phyloP scores from a whole-genome alignment of 805 yeast species.

The Gaillardinia entomophila region DNA sequence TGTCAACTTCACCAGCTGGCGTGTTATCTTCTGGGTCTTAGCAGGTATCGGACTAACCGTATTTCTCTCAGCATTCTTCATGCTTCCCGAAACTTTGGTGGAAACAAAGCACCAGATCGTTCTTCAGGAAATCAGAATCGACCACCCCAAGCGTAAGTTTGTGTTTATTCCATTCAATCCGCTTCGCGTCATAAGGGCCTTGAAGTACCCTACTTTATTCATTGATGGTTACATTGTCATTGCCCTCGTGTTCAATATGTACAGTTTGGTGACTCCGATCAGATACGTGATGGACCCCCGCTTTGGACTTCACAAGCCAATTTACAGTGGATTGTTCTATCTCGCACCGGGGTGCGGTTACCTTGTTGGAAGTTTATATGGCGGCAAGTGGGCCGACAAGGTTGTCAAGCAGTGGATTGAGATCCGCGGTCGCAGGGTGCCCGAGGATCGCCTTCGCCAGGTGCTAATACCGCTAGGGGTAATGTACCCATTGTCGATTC shows the following conservation, averaged over 20 bases:
- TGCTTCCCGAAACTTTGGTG: conserved; percentile 43
- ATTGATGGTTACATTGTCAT: conserved; percentile 39
- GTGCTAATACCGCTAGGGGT: conserved; percentile 35
- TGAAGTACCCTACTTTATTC: conserved; percentile 37
- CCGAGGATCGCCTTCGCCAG: conserved; percentile 48
- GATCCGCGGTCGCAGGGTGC: conserved; percentile 38
- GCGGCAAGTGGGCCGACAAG: conserved; percentile 49
- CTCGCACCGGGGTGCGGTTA: conserved; percentile 56
- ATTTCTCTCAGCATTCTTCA: conserved; percentile 27
- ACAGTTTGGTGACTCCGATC: conserved; percentile 48
- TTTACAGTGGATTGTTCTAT: conserved; percentile 48
- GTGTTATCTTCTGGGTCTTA: conserved; percentile 47
- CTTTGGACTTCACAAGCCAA: conserved; percentile 42
- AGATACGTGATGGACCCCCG: conserved; percentile 52
- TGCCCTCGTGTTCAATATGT: conserved; percentile 45
- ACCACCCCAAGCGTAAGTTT: conserved; percentile 27
- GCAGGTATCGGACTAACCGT: conserved; percentile 37
- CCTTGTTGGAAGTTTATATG: conserved; percentile 42
- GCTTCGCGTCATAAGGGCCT: conserved; percentile 35
- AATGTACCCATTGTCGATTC: conserved; percentile 37
- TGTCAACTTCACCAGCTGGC: conserved; percentile 46
- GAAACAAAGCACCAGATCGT: conserved; percentile 22
- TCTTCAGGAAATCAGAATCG: conserved; percentile 11
- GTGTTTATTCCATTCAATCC: conserved; percentile 44
- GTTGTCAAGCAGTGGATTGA: conserved; percentile 39